Conservation (phyloP, 371 early-diverging fungal genomes). For the Rhizomucor miehei region DNA sequence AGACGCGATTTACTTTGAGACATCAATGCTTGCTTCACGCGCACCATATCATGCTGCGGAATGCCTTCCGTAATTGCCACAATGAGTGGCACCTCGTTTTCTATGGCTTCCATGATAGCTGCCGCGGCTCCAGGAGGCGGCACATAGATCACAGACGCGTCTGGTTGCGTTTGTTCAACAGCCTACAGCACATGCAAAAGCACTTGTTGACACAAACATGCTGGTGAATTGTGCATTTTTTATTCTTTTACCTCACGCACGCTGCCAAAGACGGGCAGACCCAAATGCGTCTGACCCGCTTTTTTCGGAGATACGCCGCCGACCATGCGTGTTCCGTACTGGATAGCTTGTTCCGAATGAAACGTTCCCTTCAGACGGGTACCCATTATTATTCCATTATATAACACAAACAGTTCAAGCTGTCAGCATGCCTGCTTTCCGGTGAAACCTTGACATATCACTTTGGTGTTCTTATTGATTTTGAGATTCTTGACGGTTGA, state of each 20-base stretch:
- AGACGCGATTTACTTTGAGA: conserved; percentile 89
- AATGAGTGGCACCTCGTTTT: conserved; percentile 93
- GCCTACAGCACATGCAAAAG: conserved; percentile 52
- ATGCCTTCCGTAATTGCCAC: conserved; percentile 99
- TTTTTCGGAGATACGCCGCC: conserved; percentile 98
- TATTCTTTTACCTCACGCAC: conserved; percentile 73
- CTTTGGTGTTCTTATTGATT: conserved; percentile 92
- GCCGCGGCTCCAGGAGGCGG: conserved; percentile 95
- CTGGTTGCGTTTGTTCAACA: conserved; percentile 81
- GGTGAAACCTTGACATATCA: conserved; percentile 98
- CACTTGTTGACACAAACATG: not conserved
- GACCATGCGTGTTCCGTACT: conserved; percentile 98
- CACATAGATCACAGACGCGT: conserved; percentile 97
- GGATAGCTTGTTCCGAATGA: conserved; percentile 97
- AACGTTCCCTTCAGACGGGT: conserved; percentile 85
- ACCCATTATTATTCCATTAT: not conserved
- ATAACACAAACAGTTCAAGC: conserved; percentile 1
- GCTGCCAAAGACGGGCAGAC: conserved; percentile 92
- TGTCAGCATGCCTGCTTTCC: conserved; percentile 90
- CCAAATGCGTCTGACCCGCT: conserved; percentile 93
- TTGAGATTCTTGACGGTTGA: conserved; percentile 87
- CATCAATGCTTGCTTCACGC: conserved; percentile 70
- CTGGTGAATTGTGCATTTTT: not conserved
- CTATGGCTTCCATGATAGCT: conserved; percentile 97
- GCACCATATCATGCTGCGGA: conserved; percentile 99